Base-by-base conservation (phyloP, 257 asterid species). In the Solanum peruvianum region DNA sequence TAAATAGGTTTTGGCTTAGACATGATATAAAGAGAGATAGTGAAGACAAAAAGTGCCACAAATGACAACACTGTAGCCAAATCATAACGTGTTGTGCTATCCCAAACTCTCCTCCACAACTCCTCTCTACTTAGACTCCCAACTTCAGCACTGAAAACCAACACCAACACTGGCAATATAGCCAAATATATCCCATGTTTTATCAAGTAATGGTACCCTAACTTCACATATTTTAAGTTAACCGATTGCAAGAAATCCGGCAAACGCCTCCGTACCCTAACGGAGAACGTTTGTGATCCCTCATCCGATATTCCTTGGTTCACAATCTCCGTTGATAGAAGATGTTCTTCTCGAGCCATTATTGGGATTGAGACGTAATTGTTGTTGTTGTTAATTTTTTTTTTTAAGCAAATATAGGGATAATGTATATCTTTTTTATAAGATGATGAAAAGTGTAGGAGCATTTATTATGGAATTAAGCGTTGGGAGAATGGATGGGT, bases 181-280 rank as follows among this genome's bases (percentile, higher is more conserved):
- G 96, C 97, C 37, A 97, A 87, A 56, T 94, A 96, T 23, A 97
- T 47, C 15, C 96, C 97, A 58, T 97, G 99, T 45, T 87, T 95
- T 52, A 97, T 91, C 88, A 97, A 87, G 87, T 97, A 96, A 85
- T 93, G 99, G 83, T 96, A 97, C 15, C 99, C 99, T 20, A 96
- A 37, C 88, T 92, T 95, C 83, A 95, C 99, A 78, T 97, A 96
- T 91, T 95, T 97, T 72, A 97, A 85, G 89, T 97, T 97, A 72
- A 97, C 99, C 1, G 99, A 95, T 82, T 97, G 92, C 21, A 97
- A 97, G 49, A 97, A 97, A 31, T 97, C 99, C 15, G 99, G 99
- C 88, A 96, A 85, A 82, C 97, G 88, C 47, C 98, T 88, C 47
- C 95, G 77, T 6, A 97, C 99, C 88, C 98, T 88, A 2, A 96